Evolutionary conservation across 768 basidiomycete genomes (phyloP).

Genomic region (Hygrophorus russula): DNA sequence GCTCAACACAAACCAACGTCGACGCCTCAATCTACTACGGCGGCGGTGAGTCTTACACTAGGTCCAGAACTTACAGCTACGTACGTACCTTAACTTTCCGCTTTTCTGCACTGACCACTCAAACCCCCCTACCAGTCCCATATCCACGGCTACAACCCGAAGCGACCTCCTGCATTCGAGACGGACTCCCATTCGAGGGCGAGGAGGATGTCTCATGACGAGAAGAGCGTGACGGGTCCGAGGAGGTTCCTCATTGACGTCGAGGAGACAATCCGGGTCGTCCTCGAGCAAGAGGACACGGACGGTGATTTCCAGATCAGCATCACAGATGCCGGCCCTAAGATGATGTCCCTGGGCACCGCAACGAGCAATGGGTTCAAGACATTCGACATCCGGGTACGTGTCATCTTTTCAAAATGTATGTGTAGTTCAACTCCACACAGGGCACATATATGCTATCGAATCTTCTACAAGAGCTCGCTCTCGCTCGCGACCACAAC

Average conservation of each 20-base stretch:
- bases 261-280: constrained; percentile 92
- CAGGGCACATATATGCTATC: constrained; percentile 99
- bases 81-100: constrained; percentile 36
- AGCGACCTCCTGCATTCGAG: constrained; percentile 59
- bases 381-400: constrained; percentile 87
- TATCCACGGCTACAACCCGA: constrained; percentile 62
- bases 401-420: constrained; percentile 12
- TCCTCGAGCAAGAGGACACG: constrained; percentile 96
- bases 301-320: constrained; percentile 96
- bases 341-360: constrained; percentile 91
- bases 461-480: constrained; percentile 96
- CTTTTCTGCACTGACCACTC: constrained; percentile 5
- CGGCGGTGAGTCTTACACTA: constrained; percentile 64
- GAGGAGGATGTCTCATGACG: constrained; percentile 86
- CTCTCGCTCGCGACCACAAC: constrained; percentile 89
- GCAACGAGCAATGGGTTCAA: constrained; percentile 98
- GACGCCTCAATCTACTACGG: constrained; percentile 82
- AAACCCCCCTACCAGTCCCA: constrained; percentile 39
- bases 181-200: constrained; percentile 65
- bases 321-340: constrained; percentile 92
- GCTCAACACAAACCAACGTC: constrained; percentile 35
- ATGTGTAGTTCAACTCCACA: constrained; percentile 7
- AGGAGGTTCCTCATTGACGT: constrained; percentile 94
- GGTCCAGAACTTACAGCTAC: constrained; percentile 81
- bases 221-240: constrained; percentile 69